A percentile compares a stretch with the other conserved stretches of the same genome.
These are phyloP conservation scores for Pyrenophora teres DNA, from an alignment of 2,329 filamentous ascomycete species.

Conservation along the genomic window DNA sequence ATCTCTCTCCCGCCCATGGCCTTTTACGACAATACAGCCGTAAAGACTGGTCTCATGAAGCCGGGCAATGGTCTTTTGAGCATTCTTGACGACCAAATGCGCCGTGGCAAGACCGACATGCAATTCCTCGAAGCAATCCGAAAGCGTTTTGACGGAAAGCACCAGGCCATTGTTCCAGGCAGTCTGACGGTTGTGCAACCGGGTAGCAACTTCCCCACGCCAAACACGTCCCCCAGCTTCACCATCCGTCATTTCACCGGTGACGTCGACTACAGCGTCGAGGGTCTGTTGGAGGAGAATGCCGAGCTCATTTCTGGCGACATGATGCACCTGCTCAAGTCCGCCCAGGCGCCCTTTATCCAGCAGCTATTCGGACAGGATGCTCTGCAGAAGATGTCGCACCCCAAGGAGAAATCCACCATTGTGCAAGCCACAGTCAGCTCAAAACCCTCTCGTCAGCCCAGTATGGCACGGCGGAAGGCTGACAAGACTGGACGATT, in stretches of 20 bases:
- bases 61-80: constrained; percentile 88
- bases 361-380: constrained; percentile 94
- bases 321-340: constrained; percentile 89
- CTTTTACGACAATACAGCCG: constrained; percentile 97
- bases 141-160: constrained; percentile 94
- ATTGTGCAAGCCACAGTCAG: constrained; percentile 96
- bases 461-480: constrained; percentile 87
- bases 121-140: constrained; percentile 89
- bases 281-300: constrained; percentile 90
- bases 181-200: constrained; percentile 76
- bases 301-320: constrained; percentile 95
- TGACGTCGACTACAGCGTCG: constrained; percentile 90
- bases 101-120: constrained; percentile 82
- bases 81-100: constrained; percentile 94
- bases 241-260: constrained; percentile 95
- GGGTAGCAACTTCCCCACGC: constrained; percentile 86
- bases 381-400: constrained; percentile 87
- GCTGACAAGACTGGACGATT: constrained; percentile 59
- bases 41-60: constrained; percentile 89
- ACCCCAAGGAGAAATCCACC: constrained; percentile 85
- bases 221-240: constrained; percentile 79
- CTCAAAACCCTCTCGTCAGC: constrained; percentile 89
- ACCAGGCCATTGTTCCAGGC: constrained; percentile 82
- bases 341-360: constrained; percentile 87
- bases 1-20: constrained; percentile 87